A percentile compares a stretch with the other conserved stretches of the same genome.
Conservation (phyloP, 2,329 filamentous ascomycete genomes). For the Cercospora janseana region DNA sequence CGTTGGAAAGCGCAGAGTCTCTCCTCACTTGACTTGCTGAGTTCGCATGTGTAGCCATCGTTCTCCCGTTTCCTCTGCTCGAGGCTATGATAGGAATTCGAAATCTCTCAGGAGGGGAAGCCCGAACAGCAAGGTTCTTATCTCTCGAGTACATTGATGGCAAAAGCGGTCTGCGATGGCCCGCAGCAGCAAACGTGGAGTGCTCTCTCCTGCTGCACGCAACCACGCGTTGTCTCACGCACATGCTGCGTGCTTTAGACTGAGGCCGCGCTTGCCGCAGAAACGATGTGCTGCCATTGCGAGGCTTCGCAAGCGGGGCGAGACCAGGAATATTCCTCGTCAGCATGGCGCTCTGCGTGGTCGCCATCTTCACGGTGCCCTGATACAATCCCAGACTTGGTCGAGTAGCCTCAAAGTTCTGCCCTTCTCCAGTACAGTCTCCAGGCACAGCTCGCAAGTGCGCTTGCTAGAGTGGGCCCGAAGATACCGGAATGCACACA, state of each 20-base stretch:
- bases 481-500: too few relatives aligned
- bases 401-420: not conserved
- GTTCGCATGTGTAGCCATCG: constrained; percentile 12
- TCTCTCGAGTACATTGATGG: not conserved
- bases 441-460: too few relatives aligned
- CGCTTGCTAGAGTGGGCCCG: too few relatives aligned
- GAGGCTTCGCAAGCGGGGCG: not conserved
- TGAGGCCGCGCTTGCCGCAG: constrained; percentile 5
- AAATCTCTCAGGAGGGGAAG: not conserved
- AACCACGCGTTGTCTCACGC: constrained; percentile 9
- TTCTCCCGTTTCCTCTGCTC: constrained; percentile 4
- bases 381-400: not conserved
- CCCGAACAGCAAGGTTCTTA: too few relatives aligned
- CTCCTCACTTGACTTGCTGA: constrained; percentile 6
- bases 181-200: constrained; percentile 13
- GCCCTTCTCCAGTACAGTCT: too few relatives aligned
- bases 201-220: constrained; percentile 10
- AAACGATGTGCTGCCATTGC: not conserved
- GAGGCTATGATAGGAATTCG: too few relatives aligned
- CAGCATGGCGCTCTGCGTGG: not conserved
- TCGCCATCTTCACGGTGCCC: constrained; percentile 7
- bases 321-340: constrained; percentile 2
- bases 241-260: constrained; percentile 8
- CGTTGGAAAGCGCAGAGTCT: constrained; percentile 20
- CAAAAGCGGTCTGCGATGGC: constrained; percentile 14